Base-by-base conservation (phyloP, 805 yeast species). In the Wickerhamomyces bisporus region DNA sequence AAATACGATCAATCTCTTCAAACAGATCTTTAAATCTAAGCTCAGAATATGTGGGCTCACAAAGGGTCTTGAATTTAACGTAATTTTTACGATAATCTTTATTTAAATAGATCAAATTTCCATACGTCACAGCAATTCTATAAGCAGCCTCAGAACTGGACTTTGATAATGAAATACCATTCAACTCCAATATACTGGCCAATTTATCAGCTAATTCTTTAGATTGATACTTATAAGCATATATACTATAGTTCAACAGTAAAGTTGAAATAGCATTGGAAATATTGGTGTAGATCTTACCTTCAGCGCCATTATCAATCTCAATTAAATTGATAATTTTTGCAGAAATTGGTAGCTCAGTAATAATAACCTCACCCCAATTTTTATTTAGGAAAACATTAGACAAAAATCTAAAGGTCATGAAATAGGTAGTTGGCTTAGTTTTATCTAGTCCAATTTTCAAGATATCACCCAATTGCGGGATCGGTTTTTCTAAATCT, bases 81-180 rank as follows among this genome's bases (percentile, higher is more conserved):
- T 35, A 45, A 11, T 32, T 47, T 2, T 57, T 58, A 27, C 40
- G 55, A 23, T 57, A 43, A 2, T 58, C 40, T 1, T 57, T 51
- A 27, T 64, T 65, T 2, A 61, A 46, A 5, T 58, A 55, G 15
- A 71, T 50, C 26, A 79, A 45, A 33, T 86, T 84, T 3, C 93
- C 94, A 40, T 67, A 70, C 0, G 83, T 79, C 19, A 85, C 66
- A 10, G 71, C 45, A 17, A 79, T 47, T 52, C 95, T 69, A 56
- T 85, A 86, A 0, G 78, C 75, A 3, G 88, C 75, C 57, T 86
- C 95, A 28, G 77, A 71, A 27, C 73, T 73, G 1, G 61, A 50
- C 26, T 52, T 56, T 9, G 57, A 44, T 6, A 65, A 38, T 21
- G 52, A 53, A 2, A 47, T 42, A 8, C 62, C 60, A 20, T 56